Evolutionary conservation across 768 basidiomycete species (phyloP), one percentile per base, ranked within the genome.

Genomic region (Kwoniella mangroviensis): DNA sequence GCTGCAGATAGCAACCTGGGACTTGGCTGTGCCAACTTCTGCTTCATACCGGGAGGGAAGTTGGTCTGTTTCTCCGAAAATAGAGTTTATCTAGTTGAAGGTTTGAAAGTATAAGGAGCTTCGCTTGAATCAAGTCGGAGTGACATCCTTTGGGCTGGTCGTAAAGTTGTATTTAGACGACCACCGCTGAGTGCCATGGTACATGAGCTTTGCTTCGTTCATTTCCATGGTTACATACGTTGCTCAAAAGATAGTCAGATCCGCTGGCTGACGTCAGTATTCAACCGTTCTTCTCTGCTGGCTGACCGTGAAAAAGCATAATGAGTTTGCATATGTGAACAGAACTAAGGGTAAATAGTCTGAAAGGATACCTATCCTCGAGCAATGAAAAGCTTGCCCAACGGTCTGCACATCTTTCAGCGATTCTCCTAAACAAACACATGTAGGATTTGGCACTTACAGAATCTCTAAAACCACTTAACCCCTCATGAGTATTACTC

Each of bases 401-500:
- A 65, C 15, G 81, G 76, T 43, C 80, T 81, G 59, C 15, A 21
- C 19, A 41, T 15, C 22, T 43, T 54, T 74, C 69, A 67, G 72
- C 58, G n/a, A 34, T 49, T 49, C 11, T 13, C 3, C n/a, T 26
- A 24, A 15, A 15, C 42, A 9, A 43, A 19, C 40, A 45, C 34
- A n/a, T 28, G 12, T 7, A 10, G 19, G 24, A 22, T 21, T 22
- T 9, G 21, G 41, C 34, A 85, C 89, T 65, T 73, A 92, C 92
- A 92, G 90, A 75, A 93, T 89, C 58, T 87, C 90, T 73, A n/a
- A n/a, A n/a, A n/a, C n/a, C n/a, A n/a, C n/a, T n/a, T n/a, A n/a
- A n/a, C n/a, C n/a, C n/a, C n/a, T n/a, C n/a, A n/a, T 87, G 73
- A 94, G 87, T 2, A 91, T 91, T 53, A 94, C 91, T 67, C 74